A percentile compares a stretch with the other conserved stretches of the same genome.
Evolutionary conservation across 169 alveolate species (phyloP).

Genomic region (Babesia bovis): DNA sequence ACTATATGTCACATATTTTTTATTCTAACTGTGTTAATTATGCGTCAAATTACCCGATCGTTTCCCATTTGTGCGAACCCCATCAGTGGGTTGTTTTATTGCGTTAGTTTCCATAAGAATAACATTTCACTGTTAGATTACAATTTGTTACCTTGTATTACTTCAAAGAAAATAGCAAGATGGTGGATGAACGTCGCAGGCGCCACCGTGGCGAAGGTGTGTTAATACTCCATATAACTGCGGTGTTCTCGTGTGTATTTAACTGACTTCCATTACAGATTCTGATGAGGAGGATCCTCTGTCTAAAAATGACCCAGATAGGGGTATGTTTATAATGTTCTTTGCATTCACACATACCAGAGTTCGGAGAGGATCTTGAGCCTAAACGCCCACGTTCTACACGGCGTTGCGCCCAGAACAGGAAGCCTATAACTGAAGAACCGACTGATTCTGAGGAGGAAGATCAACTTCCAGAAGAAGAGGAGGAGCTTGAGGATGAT

Average conservation of each 20-base stretch:
- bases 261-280: conserved; percentile 2
- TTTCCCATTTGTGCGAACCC: conserved; percentile 24
- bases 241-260: neutral
- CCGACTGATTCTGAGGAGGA: conserved; percentile 64
- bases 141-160: neutral
- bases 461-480: conserved; percentile 40
- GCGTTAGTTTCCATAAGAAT: neutral
- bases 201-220: conserved; percentile 38
- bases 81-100: conserved; percentile 4
- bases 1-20: too few relatives aligned
- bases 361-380: conserved; percentile 29
- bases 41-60: conserved; percentile 2
- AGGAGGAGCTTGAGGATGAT: conserved; percentile 37
- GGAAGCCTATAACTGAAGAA: conserved; percentile 35
- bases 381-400: conserved; percentile 58
- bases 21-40: neutral
- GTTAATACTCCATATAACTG: neutral
- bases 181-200: conserved; percentile 40
- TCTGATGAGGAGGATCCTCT: conserved; percentile 45
- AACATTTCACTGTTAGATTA: neutral
- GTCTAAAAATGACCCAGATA: conserved; percentile 33
- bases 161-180: conserved; percentile 4
- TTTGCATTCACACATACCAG: neutral
- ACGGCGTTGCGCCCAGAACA: conserved; percentile 46
- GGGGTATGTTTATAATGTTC: conserved; percentile 9